Evolutionary conservation across 2,329 filamentous ascomycete species (phyloP), one percentile per base, ranked within the genome.

Genomic region (Fulvia fulva): DNA sequence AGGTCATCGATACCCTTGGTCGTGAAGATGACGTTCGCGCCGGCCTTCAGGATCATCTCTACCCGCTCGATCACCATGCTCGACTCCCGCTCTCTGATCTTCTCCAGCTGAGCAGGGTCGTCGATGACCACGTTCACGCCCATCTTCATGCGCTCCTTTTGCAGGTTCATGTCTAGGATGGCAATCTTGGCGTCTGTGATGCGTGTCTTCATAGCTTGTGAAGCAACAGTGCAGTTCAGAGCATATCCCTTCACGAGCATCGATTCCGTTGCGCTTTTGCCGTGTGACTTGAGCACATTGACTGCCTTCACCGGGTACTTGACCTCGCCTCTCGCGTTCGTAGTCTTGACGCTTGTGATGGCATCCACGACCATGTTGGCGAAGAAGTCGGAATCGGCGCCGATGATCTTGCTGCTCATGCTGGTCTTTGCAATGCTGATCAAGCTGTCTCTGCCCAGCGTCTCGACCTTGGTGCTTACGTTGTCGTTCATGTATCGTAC

Each of bases 231-330:
- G 82, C 94, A 99, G 83, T 99, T 99, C 70, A 99, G 80, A 58
- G 94, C 94, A 74, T 99, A 99, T 56, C 94, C 94, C 80, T 95
- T 96, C 72, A 99, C 87, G 50, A 99, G 81, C 23, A 95, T 77
- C 11, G 92, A 97, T 78, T 99, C 94, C 43, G 85, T 84, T 21
- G 87, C 84, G 70, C 90, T 91, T 83, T 97, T 96, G 72, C 94
- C 94, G 74, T 99, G 94, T 37, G 94, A 94, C 81, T 99, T 99
- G 66, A 99, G 87, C 62, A 99, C 91, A 76, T 99, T 99, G 75
- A 99, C 94, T 21, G 94, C 94, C 83, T 99, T 99, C 71, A 99
- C 94, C 3, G 94, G 94, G 77, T 97, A 99, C 80, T 97, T 99
- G 74, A 85, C 79, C 50, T 99, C 94, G 76, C 85, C 88, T 77